phyloP scores from a whole-genome alignment of 1,139 yeast genomes.

The Pichia sp. region DNA sequence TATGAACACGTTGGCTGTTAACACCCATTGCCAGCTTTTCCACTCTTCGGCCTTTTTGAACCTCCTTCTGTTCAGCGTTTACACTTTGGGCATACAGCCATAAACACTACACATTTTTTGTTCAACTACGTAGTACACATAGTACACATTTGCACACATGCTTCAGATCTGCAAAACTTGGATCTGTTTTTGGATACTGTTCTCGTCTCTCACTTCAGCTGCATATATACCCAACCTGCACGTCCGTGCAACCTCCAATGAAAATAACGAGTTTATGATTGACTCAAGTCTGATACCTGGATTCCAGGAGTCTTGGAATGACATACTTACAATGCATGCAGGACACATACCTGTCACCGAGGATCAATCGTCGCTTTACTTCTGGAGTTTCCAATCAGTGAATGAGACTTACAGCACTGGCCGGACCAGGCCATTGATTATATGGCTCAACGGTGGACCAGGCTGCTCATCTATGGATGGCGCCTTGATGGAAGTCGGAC shows the following conservation, averaged over 20 bases:
- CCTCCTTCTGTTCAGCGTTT: background rate
- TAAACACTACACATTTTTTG: background rate
- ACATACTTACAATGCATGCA: slow-evolving; percentile 54
- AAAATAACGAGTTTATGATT: slow-evolving; percentile 3
- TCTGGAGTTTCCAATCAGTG: slow-evolving; percentile 57
- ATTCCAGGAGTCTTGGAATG: slow-evolving; percentile 7
- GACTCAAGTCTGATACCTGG: slow-evolving; percentile 12
- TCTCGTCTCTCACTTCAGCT: background rate
- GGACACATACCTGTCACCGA: slow-evolving; percentile 63
- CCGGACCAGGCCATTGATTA: slow-evolving; percentile 37
- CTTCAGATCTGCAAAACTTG: background rate
- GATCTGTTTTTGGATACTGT: background rate
- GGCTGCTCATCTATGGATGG: slow-evolving; percentile 99
- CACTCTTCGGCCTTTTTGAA: background rate
- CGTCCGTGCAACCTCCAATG: background rate
- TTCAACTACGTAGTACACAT: background rate
- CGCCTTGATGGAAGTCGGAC: slow-evolving; percentile 89
- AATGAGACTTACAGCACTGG: background rate
- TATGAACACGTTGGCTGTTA: background rate
- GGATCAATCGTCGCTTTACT: slow-evolving; percentile 62
- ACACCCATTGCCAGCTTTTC: background rate
- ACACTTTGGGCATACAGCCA: background rate
- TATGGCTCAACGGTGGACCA: slow-evolving; percentile 97
- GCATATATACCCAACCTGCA: slow-evolving; percentile 3
- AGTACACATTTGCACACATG: background rate